Base-by-base conservation (phyloP, 768 basidiomycete species). In the Roridomyces roridus region DNA sequence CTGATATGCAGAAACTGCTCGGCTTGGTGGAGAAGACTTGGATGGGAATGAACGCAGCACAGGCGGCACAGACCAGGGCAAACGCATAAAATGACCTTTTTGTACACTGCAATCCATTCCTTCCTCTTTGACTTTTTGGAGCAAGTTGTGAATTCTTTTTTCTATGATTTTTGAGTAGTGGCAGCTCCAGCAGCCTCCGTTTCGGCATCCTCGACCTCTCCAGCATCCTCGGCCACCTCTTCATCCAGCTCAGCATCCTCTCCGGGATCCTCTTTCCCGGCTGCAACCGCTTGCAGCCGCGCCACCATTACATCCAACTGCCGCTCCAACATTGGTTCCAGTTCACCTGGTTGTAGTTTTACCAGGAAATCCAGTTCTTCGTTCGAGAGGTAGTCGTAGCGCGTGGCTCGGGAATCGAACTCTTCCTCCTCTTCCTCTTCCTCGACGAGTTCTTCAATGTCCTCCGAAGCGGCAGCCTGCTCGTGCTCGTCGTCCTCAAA, bases 21-120 rank as follows among this genome's bases (percentile, higher is more conserved):
- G 85, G 90, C 17, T 74, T 97, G 37, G 92, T 95, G 14, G 97
- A 99, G 77, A 98, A 98, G 84, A 94, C 94, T n/a, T 97, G 96
- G 92, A 94, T 94, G 92, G 90, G 89, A 34, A 88, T 94, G 83
- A 94, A 94, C 63, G 92, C 92, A 29, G 92, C 92, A 11, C 85
- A 91, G 69, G 92, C 92, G 43, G 92, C 92, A 20, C 89, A 91
- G 63, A 85, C 89, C 46, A 80, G 86, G 57, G 62, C 77, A 58
- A 81, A 80, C 60, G 66, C 75, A 50, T 74, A 65, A 47, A 36
- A n/a, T 49, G 37, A 39, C 51, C n/a, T n/a, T n/a, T 20, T 31
- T 43, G 35, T 37, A 31, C 6, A n/a, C n/a, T n/a, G n/a, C 35
- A 62, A 55, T 62, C 29, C 44, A 54, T 62, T 48, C 36, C 24